Base-by-base conservation (phyloP, 164 flowering plant species). In the Cinnamomum chago region DNA sequence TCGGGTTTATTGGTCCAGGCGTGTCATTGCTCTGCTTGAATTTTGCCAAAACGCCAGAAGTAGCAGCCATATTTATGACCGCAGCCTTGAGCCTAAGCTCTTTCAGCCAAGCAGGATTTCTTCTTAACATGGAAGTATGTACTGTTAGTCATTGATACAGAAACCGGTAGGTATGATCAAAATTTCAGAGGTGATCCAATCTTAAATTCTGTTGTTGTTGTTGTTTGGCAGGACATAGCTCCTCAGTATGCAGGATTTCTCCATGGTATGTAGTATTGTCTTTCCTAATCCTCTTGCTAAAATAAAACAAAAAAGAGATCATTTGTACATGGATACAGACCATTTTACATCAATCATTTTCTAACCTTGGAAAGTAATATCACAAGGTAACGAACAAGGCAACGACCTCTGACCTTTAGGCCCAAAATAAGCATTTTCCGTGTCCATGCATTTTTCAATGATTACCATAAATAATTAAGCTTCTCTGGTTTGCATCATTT, bases 21-120 rank as follows among this genome's bases (percentile, higher is more conserved):
- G 67, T 89, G 23, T 78, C 96, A 35, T 80, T 95, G 74, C 89
- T 95, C 10, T 89, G 93, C 86, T 83, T 95, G 79, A 92, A 90
- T 77, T 89, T 77, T 58, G 97, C 90, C 24, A 89, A 84, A 50
- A 87, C 96, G 18, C 96, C 99, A 2, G 74, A 74, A 2, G 72
- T 74, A 40, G 99, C 99, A 11, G 76, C 98, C 10, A 60, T 86
- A 14, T 77, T 83, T 68, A 68, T 95, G 69, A 93, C 99, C 50
- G 72, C 76, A 27, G 99, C 95, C 24, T 85, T 93, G 73, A 90
- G 99, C 81, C 81, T 95, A 78, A 91, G 99, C 79, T 89, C 98
- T 24, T 95, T 93, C 82, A 92, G 95, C 84, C 99, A 95, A 86
- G 98, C 99, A 12, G 99, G 99, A 2, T 95, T 90, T 83, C 88